Evolutionary conservation across 2,329 filamentous ascomycete species (phyloP).

Genomic region (Penicillium sp.): DNA sequence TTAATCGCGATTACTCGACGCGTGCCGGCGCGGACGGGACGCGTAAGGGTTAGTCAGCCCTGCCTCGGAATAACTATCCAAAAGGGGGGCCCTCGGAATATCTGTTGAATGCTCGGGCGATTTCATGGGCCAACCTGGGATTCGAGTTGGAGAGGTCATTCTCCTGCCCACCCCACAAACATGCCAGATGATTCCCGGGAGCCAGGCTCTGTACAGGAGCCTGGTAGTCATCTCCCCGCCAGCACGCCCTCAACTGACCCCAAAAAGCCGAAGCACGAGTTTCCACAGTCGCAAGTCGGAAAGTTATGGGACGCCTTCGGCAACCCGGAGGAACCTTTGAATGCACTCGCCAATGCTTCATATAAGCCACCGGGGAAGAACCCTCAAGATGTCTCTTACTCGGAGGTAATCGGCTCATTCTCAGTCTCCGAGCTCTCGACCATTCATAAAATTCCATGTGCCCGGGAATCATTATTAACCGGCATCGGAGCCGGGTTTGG

Average conservation of each 20-base stretch:
- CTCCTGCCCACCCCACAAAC: constrained; percentile 15
- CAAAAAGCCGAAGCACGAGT: constrained; percentile 46
- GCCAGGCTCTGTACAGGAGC: constrained; percentile 17
- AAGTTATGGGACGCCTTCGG: constrained; percentile 55
- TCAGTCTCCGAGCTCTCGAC: constrained; percentile 61
- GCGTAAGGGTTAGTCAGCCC: constrained; percentile 31
- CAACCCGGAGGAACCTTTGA: constrained; percentile 55
- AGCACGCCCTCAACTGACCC: constrained; percentile 24
- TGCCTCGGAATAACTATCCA: constrained; percentile 29
- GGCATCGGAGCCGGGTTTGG: constrained; percentile 82
- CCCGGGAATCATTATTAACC: constrained; percentile 77
- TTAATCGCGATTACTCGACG: constrained; percentile 29
- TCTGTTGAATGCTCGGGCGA: constrained; percentile 7
- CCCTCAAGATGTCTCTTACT: constrained; percentile 46
- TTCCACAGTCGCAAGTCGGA: constrained; percentile 50
- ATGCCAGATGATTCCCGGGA: constrained; percentile 49
- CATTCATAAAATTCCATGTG: constrained; percentile 79
- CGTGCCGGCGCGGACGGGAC: constrained; percentile 30
- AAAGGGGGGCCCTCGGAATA: constrained; percentile 8
- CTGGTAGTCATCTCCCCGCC: constrained; percentile 23
- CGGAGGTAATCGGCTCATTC: constrained; percentile 47
- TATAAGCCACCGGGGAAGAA: constrained; percentile 65
- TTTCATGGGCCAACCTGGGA: constrained; percentile 3
- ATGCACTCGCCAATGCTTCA: constrained; percentile 60
- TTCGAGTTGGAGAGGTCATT: constrained; percentile 1